Evolutionary conservation across 2,329 filamentous ascomycete genomes (phyloP), one percentile per base, ranked within the genome.

Genomic region (Diplodia intermedia): DNA sequence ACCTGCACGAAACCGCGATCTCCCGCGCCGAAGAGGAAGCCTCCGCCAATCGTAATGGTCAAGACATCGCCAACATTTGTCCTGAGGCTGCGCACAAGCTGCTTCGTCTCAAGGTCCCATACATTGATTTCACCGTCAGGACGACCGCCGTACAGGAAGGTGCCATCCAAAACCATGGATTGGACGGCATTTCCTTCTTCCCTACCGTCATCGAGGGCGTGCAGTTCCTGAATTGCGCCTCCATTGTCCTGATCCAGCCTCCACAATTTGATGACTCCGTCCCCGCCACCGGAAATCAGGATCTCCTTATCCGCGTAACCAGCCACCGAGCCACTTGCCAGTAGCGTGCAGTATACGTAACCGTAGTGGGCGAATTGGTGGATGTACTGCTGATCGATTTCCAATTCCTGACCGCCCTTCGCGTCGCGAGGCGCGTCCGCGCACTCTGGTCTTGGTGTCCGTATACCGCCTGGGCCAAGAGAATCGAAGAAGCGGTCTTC

Each of bases 191-290:
- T 86, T n/a, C 85, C 85, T 71, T 84, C 82, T 68, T 85, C 83
- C 60, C 82, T 75, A 2, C 85, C 85, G 71, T 89, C 89, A 69
- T 89, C 86, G 2, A 91, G 78, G 38, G 82, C 83, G 79, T 90
- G 90, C 62, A 97, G 86, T 75, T 93, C 89, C 36, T 87, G 82
- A 3, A 95, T 90, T 0, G 86, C 87, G 2, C 87, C 87, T 65
- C 85, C 84, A 12, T 82, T 81, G 11, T 86, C 81, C 9, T 85
- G 81, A n/a, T 87, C 80, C 18, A 97, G 84, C 65, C 86, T 87
- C 95, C 95, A 99, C n/a, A 98, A 79, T 79, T 97, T 97, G 76
- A 99, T 94, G 0, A 91, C 92, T 0, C 95, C 96, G 75, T 98
- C 95, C 38, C 95, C 96, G 43, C 93, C 94, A 9, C 94, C 95